Evolutionary conservation across 768 basidiomycete species (phyloP).

Genomic region (Mycena polygramma): DNA sequence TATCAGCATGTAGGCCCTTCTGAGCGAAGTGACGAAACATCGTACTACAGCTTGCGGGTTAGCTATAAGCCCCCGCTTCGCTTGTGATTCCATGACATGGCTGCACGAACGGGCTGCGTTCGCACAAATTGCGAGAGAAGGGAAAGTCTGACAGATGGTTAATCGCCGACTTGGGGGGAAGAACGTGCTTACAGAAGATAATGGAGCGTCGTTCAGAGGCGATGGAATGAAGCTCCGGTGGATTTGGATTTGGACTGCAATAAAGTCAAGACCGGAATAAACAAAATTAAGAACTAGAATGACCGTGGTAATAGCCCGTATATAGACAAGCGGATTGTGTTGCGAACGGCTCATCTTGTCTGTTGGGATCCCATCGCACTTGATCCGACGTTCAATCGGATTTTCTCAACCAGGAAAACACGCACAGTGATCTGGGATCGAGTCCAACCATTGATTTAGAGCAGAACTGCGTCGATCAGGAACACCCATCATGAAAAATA

Average conservation of each 20-base stretch:
- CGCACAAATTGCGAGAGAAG: conserved; percentile 76
- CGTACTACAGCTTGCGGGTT: conserved; percentile 24
- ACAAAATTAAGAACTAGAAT: not conserved
- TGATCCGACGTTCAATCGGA: not conserved
- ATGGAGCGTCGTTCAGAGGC: conserved; percentile 54
- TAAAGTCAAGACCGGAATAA: not conserved
- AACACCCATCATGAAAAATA: not conserved
- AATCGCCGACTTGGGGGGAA: not conserved
- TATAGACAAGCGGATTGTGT: conserved; percentile 66
- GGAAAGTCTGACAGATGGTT: conserved; percentile 51
- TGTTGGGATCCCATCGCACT: conserved; percentile 65
- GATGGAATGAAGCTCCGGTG: conserved; percentile 75
- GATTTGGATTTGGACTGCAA: conserved; percentile 60
- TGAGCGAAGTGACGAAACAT: not conserved
- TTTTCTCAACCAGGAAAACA: not conserved
- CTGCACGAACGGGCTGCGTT: conserved; percentile 72
- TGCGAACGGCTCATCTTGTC: conserved; percentile 55
- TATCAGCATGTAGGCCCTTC: not conserved
- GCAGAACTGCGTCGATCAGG: conserved; percentile 51
- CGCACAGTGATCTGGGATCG: conserved; percentile 59
- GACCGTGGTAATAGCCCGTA: conserved; percentile 57
- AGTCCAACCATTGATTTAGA: conserved; percentile 65
- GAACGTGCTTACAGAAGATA: conserved; percentile 38
- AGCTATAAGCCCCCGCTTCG: conserved; percentile 31
- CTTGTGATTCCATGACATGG: conserved; percentile 66